Conservation (phyloP, 2,329 filamentous ascomycete genomes). For the Cordyceps cateniannulata region DNA sequence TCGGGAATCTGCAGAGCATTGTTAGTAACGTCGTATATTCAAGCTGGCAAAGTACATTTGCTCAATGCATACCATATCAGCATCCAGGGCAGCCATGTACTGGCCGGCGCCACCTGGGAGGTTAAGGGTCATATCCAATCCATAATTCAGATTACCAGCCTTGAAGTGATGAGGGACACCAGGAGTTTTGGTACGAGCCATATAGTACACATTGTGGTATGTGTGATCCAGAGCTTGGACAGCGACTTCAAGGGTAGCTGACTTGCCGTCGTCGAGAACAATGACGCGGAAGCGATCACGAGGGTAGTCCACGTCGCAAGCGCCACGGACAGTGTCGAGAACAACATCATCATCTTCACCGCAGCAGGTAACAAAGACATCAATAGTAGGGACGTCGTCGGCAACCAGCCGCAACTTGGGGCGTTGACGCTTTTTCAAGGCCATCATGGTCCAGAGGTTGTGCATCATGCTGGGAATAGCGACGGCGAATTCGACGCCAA, state of each 20-base stretch:
- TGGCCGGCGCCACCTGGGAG: slow-evolving; percentile 49
- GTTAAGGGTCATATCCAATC: slow-evolving; percentile 41
- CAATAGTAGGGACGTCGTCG: slow-evolving; percentile 45
- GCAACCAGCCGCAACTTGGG: slow-evolving; percentile 47
- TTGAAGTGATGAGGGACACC: slow-evolving; percentile 53
- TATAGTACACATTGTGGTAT: slow-evolving; percentile 46
- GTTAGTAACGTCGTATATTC: background rate
- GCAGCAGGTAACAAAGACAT: slow-evolving; percentile 52
- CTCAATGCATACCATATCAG: slow-evolving; percentile 48
- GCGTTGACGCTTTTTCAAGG: slow-evolving; percentile 46
- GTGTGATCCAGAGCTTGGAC: slow-evolving; percentile 31
- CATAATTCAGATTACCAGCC: slow-evolving; percentile 58
- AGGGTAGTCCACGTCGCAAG: slow-evolving; percentile 50
- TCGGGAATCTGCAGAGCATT: slow-evolving; percentile 48
- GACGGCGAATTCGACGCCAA: slow-evolving; percentile 46
- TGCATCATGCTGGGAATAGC: slow-evolving; percentile 50
- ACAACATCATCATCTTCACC: slow-evolving; percentile 50
- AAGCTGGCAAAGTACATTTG: background rate
- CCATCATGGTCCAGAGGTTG: slow-evolving; percentile 51
- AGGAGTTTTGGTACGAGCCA: slow-evolving; percentile 42
- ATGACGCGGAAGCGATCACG: slow-evolving; percentile 45
- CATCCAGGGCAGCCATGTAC: slow-evolving; percentile 58
- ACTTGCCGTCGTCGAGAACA: slow-evolving; percentile 49
- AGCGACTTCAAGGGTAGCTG: slow-evolving; percentile 33
- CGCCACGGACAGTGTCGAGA: slow-evolving; percentile 49